Evolutionary conservation across 805 yeast species (phyloP).

Genomic region (Torulaspora delbrueckii): DNA sequence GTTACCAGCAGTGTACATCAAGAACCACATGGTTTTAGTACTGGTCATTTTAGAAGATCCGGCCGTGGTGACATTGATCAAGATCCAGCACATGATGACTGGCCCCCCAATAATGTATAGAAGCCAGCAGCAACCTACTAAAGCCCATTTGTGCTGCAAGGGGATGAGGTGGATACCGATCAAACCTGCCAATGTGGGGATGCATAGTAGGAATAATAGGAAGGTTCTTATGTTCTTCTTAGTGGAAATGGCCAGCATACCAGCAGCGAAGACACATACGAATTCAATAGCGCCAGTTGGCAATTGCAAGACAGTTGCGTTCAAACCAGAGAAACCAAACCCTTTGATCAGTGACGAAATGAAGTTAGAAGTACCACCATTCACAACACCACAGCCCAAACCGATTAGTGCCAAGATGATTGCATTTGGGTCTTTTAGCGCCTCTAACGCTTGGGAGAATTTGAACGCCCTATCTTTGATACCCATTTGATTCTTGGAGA

Average conservation of each 20-base stretch:
- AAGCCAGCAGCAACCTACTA: slow-evolving; percentile 23
- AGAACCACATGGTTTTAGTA: slow-evolving; percentile 19
- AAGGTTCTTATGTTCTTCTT: slow-evolving; percentile 16
- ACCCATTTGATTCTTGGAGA: slow-evolving; percentile 26
- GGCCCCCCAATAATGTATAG: slow-evolving; percentile 23
- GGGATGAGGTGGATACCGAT: slow-evolving; percentile 21
- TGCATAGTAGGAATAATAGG: slow-evolving; percentile 18
- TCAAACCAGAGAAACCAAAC: slow-evolving; percentile 21
- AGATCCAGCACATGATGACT: slow-evolving; percentile 22
- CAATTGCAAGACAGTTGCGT: slow-evolving; percentile 17
- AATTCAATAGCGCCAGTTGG: slow-evolving; percentile 24
- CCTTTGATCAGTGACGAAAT: slow-evolving; percentile 20
- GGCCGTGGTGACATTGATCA: slow-evolving; percentile 20
- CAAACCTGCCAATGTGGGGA: slow-evolving; percentile 21
- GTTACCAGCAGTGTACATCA: slow-evolving; percentile 20
- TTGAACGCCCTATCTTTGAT: slow-evolving; percentile 18
- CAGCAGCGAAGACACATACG: slow-evolving; percentile 21
- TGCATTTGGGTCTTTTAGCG: slow-evolving; percentile 11
- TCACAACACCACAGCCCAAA: slow-evolving; percentile 19
- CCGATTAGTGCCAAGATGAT: slow-evolving; percentile 18
- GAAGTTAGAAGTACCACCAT: slow-evolving; percentile 20
- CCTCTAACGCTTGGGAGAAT: slow-evolving; percentile 15
- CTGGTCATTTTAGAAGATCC: slow-evolving; percentile 21
- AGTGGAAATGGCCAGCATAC: slow-evolving; percentile 20
- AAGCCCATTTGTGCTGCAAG: slow-evolving; percentile 19